Base-by-base conservation (phyloP, 2,329 filamentous ascomycete species). In the Penicillium oxalicum region DNA sequence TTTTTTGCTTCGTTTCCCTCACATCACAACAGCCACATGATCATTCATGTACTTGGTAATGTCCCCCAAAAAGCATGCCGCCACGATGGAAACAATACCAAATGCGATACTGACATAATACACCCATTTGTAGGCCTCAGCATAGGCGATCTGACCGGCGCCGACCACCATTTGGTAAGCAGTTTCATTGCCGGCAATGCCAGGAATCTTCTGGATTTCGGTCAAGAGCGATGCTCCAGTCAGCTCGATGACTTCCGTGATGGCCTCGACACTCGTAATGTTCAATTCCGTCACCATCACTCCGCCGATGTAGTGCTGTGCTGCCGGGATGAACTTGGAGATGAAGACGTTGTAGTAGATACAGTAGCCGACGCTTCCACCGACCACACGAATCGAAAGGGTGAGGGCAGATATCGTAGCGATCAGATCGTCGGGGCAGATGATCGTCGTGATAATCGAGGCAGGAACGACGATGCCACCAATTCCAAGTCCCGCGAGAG, bases 361-460 rank as follows among this genome's bases (percentile, higher is more conserved):
- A n/a, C 77, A 75, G 61, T 82, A 85, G 32, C 81, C 83, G 50
- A 87, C 77, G 9, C 78, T 76, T 28, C 83, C 83, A 40, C 84
- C 84, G 33, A 87, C 76, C 47, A 85, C 81, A 34, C 84, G 82
- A 55, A 87, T 80, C n/a, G 82, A 78, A 34, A 87, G 76, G 0
- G 84, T 86, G 24, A 88, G 71, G 5, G 84, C 82, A 1, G 83
- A 79, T 40, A 86, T 76, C 2, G 84, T 87, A 6, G 82, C 84
- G 53, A 88, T 87, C 5, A 87, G 73, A 47, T 87, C 71, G 60
- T 84, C 80, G 0, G 84, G 83, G 52, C 82, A 86, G 55, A 86
- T 81, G 57, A 87, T 86, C 8, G 81, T 83, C 5, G 81, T 80
- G 49, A 87, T 83, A 55, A 86, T 83, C 1, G 80, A 82, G 1